Evolutionary conservation across 2,329 filamentous ascomycete species (phyloP), one percentile per base, ranked within the genome.

Genomic region (Ophiosphaerella herpotricha): DNA sequence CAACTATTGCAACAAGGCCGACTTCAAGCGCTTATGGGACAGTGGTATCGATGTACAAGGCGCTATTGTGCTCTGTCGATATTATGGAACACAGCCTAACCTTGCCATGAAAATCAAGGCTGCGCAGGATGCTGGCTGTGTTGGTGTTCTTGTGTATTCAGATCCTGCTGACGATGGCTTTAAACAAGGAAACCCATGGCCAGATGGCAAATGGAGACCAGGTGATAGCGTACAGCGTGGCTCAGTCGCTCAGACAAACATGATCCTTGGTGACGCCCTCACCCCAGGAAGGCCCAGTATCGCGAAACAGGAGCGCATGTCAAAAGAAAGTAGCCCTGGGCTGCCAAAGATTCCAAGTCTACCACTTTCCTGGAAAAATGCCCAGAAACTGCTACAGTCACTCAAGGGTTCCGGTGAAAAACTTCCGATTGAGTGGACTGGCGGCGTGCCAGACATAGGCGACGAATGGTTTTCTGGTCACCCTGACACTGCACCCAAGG

Each of bases 151-250:
- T 48, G 89, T 96, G 50, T 99, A 97, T 77, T 96, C 88, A 43
- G 94, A 97, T 68, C 93, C 93, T 0, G 81, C 82, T 1, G 88
- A 97, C 43, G 89, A 96, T 67, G 91, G 91, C 1, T 94, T 92
- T 64, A 73, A 83, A 24, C 83, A 84, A 58, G 92, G 91, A 4
- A 79, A 85, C 1, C 80, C 84, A 0, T 91, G 87, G 58, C 92
- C 93, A 0, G 78, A 88, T 21, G 92, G 91, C 32, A 84, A 85
- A 21, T 95, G 82, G 73, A 88, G 93, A 83, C 90, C 92, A 0
- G 81, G 82, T 1, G 90, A 94, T 65, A 89, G 86, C 39, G 89
- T 97, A 2, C 90, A 94, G 70, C 82, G 93, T 66, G 92, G 88
- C 4, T 83, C 85, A 4, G 94, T 97, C 23, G 88, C 87, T 54